These are phyloP conservation scores for Bipolaris bicolor DNA, from an alignment of 2,329 filamentous ascomycete species.

Conservation along the genomic window DNA sequence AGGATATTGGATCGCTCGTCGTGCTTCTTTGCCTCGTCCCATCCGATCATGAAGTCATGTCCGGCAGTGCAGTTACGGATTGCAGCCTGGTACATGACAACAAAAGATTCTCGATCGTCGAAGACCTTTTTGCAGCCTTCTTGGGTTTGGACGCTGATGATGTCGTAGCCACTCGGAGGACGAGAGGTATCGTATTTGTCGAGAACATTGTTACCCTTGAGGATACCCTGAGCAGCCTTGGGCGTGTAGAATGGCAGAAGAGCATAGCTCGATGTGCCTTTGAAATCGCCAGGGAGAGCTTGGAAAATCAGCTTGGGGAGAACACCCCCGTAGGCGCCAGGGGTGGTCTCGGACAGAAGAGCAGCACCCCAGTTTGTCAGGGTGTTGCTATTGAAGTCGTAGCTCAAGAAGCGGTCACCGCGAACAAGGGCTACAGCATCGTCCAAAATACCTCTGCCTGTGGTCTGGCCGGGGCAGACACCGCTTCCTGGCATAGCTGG, in stretches of 20 bases:
- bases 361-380: conserved; percentile 58
- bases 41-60: conserved; percentile 62
- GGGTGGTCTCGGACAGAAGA: conserved; percentile 48
- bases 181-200: conserved; percentile 55
- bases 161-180: conserved; percentile 50
- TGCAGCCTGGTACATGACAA: conserved; percentile 55
- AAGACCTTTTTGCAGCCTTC: conserved; percentile 59
- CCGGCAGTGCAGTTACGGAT: conserved; percentile 69
- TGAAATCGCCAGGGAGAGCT: conserved; percentile 56
- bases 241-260: conserved; percentile 61
- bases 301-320: conserved; percentile 52
- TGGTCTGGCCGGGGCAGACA: conserved; percentile 70
- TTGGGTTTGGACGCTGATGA: conserved; percentile 58
- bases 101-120: conserved; percentile 57
- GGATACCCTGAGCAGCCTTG: conserved; percentile 54
- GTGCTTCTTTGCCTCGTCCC: conserved; percentile 45
- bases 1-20: conserved; percentile 49
- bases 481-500: conserved; percentile 72
- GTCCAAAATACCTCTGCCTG: conserved; percentile 74
- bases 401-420: conserved; percentile 76
- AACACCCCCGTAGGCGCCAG: conserved; percentile 56
- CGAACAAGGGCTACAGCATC: conserved; percentile 77
- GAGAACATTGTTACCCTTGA: conserved; percentile 55
- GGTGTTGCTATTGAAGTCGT: conserved; percentile 61
- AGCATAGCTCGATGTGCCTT: conserved; percentile 56